A percentile compares a stretch with the other conserved stretches of the same genome.
phyloP scores from a whole-genome alignment of 208 protist genomes.

The Spongospora subterranea region DNA sequence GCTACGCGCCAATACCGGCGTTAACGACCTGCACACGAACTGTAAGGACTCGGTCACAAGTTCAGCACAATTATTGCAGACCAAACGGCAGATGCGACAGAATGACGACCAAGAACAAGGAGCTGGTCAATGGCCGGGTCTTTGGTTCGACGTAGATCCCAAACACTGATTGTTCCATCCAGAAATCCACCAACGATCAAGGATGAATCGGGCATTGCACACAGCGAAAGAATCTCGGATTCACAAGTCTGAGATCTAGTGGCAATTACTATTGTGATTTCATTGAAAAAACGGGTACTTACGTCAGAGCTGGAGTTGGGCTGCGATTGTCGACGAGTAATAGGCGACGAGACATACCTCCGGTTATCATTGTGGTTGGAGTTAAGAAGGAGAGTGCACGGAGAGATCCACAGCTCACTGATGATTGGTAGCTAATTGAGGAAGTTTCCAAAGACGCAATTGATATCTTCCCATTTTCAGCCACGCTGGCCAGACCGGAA shows the following conservation, averaged over 20 bases:
- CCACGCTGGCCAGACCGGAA: not conserved
- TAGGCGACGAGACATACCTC: not conserved
- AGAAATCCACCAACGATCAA: not conserved
- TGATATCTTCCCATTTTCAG: not conserved
- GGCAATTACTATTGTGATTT: no score
- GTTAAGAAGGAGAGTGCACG: not conserved
- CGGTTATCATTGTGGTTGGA: not conserved
- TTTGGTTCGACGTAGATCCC: not conserved
- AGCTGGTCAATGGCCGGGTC: not conserved
- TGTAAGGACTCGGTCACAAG: not conserved
- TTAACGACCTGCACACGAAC: not conserved
- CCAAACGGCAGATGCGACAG: conserved; percentile 12
- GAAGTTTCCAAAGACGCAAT: not conserved
- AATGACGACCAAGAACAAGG: not conserved
- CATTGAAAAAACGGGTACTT: no score
- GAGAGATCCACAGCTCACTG: not conserved
- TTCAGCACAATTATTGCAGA: not conserved
- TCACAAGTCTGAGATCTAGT: not conserved
- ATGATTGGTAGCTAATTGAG: not conserved
- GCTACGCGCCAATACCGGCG: not conserved
- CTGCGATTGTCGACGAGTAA: not conserved
- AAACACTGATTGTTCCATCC: not conserved
- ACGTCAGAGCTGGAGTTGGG: not conserved
- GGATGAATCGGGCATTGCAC: not conserved
- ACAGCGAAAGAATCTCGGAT: not conserved